Evolutionary conservation across 225 moss, liverwort and hornwort genomes (phyloP), one percentile per base, ranked within the genome.

Genomic region (Marchantia paleacea): DNA sequence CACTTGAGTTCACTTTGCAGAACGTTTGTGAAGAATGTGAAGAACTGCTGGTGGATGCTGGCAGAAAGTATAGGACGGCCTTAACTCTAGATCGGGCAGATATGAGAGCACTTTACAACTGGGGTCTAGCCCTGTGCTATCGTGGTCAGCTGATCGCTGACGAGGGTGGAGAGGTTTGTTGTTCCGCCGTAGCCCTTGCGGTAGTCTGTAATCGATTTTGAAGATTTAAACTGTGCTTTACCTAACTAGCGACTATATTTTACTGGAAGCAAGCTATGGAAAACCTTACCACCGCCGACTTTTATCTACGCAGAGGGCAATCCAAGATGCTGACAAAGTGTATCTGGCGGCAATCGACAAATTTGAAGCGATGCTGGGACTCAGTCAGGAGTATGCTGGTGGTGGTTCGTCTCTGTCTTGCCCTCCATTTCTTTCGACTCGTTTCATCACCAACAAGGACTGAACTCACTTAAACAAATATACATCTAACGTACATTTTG

Each of bases 311-410:
- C 92, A 96, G 96, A 92, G 86, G 55, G 91, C 96, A n/a, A 85
- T 89, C 49, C 88, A 93, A 81, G 96, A 97, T 87, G 96, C 96
- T 78, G 96, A 97, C 85, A 97, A 93, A 75, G 91, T 97, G 49
- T 97, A 91, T 74, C 69, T 97, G 81, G 96, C 96, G 78, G 96
- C 96, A 57, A 92, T 93, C 66, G 96, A 97, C 79, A 97, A 97
- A 86, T 97, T 97, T 76, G 96, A 97, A 84, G 96, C 96, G 67
- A 90, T 97, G 93, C 82, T 94, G 60, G 91, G 96, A 68, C 85
- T 94, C 26, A 91, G 90, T 82, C 90, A 94, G 75, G 84, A 84
- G 51, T 94, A 92, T 24, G 91, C 91, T 12, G 79, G 89, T 83
- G 94, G 96, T 84, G 94, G 96, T 93, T 75, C 60, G 85, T 80